These are phyloP conservation scores for Globisporangium orthogonon DNA, from an alignment of 352 stramenopile species.

Conservation along the genomic window DNA sequence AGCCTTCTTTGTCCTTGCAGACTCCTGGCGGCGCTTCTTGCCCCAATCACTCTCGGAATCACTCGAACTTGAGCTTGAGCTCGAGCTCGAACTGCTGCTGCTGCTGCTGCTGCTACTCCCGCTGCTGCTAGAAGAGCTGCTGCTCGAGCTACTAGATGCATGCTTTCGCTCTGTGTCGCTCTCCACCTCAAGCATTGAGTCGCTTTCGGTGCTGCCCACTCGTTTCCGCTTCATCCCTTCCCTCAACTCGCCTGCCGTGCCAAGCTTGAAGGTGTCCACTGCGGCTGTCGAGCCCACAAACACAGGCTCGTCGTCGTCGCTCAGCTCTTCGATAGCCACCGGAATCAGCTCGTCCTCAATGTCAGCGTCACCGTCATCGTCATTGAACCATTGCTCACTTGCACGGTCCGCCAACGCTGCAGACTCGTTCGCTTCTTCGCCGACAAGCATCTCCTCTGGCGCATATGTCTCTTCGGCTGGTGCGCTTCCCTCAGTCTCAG, in stretches of 20 bases:
- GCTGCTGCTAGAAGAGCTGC: constrained; percentile 18
- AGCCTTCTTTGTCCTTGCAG: constrained; percentile 3
- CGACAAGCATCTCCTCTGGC: not conserved
- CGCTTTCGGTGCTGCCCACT: constrained; percentile 16
- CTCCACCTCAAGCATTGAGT: constrained; percentile 20
- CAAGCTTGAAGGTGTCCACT: not conserved
- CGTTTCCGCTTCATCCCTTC: constrained; percentile 11
- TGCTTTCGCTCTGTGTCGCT: constrained; percentile 8
- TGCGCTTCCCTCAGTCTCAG: not conserved
- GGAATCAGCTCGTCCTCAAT: constrained; percentile 9
- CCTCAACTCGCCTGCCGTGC: not conserved
- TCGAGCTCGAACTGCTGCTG: constrained; percentile 7
- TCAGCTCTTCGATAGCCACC: constrained; percentile 1
- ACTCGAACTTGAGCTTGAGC: constrained; percentile 13
- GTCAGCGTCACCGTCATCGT: constrained; percentile 8
- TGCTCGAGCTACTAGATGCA: constrained; percentile 15
- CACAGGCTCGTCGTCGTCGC: constrained; percentile 9
- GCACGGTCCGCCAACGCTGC: not conserved
- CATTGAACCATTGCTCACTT: constrained; percentile 13
- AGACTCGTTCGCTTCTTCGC: not conserved
- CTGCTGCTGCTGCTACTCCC: constrained; percentile 15
- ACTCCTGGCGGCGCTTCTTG: constrained; percentile 4
- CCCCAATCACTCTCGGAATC: constrained; percentile 13
- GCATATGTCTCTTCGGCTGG: not conserved
- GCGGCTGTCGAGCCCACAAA: constrained; percentile 8